phyloP scores from a whole-genome alignment of 805 yeast genomes.

The Starmera pachycereana region DNA sequence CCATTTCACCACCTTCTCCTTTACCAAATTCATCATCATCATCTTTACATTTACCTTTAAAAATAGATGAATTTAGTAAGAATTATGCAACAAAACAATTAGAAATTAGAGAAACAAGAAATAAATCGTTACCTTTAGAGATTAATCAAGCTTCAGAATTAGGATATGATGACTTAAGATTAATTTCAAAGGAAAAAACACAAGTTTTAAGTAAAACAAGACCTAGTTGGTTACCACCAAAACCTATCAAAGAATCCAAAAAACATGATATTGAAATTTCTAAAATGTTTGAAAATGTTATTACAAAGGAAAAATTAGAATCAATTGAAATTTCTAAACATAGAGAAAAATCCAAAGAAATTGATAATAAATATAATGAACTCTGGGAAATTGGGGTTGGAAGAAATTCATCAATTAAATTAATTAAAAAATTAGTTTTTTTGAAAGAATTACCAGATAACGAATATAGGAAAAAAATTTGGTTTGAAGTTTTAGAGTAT shows the following conservation, averaged over 20 bases:
- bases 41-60: no score
- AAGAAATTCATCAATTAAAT: conserved; percentile 8
- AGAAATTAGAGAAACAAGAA: conserved; percentile 8
- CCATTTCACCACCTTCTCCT: conserved; percentile 32
- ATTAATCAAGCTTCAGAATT: conserved; percentile 25
- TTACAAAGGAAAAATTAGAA: conserved; percentile 9
- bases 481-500: conserved; percentile 7
- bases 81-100: conserved; percentile 10
- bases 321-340: conserved; percentile 3
- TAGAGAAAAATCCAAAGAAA: conserved; percentile 7
- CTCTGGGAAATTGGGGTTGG: conserved; percentile 6
- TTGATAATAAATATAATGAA: conserved; percentile 11
- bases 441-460: conserved; percentile 15
- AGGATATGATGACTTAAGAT: conserved; percentile 46
- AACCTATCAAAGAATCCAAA: conserved; percentile 37
- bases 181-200: conserved; percentile 34
- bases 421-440: conserved; percentile 14
- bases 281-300: conserved; percentile 22
- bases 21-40: conserved; percentile 8
- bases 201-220: conserved; percentile 39
- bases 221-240: conserved; percentile 64
- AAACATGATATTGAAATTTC: conserved; percentile 49
- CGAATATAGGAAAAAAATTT: conserved; percentile 10
- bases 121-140: conserved; percentile 24
- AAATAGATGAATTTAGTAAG: neutral